Conservation (phyloP, 257 asterid species). For the Verbena officinalis region DNA sequence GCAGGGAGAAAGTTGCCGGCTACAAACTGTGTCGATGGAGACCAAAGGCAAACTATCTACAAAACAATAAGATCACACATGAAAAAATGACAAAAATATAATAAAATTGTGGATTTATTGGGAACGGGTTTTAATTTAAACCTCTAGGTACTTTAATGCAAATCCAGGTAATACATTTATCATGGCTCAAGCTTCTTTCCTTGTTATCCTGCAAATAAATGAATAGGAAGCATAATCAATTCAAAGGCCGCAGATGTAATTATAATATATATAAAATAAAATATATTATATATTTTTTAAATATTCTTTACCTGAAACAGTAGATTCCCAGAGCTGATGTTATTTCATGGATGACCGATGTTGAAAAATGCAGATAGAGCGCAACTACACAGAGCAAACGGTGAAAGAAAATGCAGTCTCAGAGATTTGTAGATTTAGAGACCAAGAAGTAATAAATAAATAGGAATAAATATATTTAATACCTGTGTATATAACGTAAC, state of each 20-base stretch:
- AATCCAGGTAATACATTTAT: background rate
- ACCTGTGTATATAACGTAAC: slow-evolving; percentile 69
- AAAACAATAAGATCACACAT: background rate
- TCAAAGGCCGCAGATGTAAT: background rate
- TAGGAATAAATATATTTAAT: too few relatives aligned
- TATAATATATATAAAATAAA: background rate
- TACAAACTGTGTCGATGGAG: background rate
- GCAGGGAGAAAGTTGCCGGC: background rate
- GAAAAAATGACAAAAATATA: background rate
- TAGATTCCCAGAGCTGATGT: slow-evolving; percentile 79
- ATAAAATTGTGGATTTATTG: background rate
- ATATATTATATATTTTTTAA: too few relatives aligned
- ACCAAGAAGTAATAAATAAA: too few relatives aligned
- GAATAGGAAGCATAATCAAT: slow-evolving; percentile 16
- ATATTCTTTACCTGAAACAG: slow-evolving; percentile 85
- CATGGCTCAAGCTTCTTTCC: slow-evolving; percentile 72
- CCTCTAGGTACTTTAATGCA: slow-evolving; percentile 1
- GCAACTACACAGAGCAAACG: slow-evolving; percentile 44
- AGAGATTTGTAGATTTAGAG: too few relatives aligned
- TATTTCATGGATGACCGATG: slow-evolving; percentile 83
- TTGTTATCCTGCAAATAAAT: slow-evolving; percentile 60
- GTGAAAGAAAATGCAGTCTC: too few relatives aligned
- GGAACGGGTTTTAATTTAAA: background rate
- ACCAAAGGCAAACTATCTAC: background rate
- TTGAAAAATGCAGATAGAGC: slow-evolving; percentile 79